Percentiles rank a stretch among this genome's conserved stretches.
Evolutionary conservation across 805 yeast genomes (phyloP).

Genomic region (Grigorovia transvaalensis): DNA sequence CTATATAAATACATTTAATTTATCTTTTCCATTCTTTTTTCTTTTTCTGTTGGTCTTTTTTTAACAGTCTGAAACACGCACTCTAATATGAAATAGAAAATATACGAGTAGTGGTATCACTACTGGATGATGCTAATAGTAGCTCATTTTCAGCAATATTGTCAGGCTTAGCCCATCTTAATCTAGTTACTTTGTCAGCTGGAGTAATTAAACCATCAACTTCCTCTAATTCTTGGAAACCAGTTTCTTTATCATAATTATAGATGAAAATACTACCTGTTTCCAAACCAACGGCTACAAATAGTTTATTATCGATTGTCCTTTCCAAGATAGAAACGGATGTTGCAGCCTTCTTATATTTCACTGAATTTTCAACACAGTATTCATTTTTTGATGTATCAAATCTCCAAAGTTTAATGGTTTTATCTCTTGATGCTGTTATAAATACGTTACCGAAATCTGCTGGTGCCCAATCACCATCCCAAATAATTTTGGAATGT

Average conservation of each 20-base stretch:
- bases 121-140: conserved; percentile 50
- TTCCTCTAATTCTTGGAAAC: conserved; percentile 23
- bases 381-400: conserved; percentile 30
- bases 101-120: conserved; percentile 47
- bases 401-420: conserved; percentile 61
- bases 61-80: too few species aligned
- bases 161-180: conserved; percentile 41
- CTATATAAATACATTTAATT: not conserved
- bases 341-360: conserved; percentile 51
- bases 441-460: conserved; percentile 43
- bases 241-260: conserved; percentile 24
- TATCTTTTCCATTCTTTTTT: not conserved
- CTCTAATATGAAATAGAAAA: conserved; percentile 20
- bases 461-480: conserved; percentile 75
- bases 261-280: conserved; percentile 48
- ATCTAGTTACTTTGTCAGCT: conserved; percentile 48
- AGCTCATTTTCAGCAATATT: conserved; percentile 19
- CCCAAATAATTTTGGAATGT: conserved; percentile 91
- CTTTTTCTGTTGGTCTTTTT: too few species aligned
- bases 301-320: conserved; percentile 21
- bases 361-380: conserved; percentile 32
- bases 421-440: conserved; percentile 82
- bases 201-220: conserved; percentile 41
- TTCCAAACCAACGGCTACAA: conserved; percentile 61
- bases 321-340: conserved; percentile 44